Evolutionary conservation across 371 early-diverging fungal species (phyloP).

Genomic region (Cokeromyces recurvatus): DNA sequence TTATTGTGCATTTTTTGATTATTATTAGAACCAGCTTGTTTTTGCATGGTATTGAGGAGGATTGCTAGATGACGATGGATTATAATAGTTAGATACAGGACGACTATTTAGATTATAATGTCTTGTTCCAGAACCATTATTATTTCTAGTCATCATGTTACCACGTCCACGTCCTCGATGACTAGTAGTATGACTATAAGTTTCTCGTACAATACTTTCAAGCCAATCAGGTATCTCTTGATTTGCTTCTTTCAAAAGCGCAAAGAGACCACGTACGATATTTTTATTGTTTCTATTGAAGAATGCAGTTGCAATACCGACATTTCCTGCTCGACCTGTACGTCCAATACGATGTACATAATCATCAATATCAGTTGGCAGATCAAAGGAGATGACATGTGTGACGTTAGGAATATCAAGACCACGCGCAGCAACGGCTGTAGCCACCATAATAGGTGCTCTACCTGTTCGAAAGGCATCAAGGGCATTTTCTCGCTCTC

Average conservation of each 20-base stretch:
- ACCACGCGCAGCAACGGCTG: conserved; percentile 99
- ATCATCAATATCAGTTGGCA: conserved; percentile 89
- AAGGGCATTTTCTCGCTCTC: conserved; percentile 91
- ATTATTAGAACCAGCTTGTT: conserved; percentile 69
- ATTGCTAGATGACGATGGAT: background rate
- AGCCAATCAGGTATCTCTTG: conserved; percentile 66
- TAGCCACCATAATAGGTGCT: conserved; percentile 95
- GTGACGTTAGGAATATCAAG: conserved; percentile 88
- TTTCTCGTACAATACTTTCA: conserved; percentile 74
- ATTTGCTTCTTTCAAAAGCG: conserved; percentile 62
- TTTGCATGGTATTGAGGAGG: conserved; percentile 36
- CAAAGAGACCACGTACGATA: conserved; percentile 68
- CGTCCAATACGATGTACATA: conserved; percentile 91
- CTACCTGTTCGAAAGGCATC: conserved; percentile 81
- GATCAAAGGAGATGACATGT: conserved; percentile 90
- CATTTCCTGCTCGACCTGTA: conserved; percentile 97
- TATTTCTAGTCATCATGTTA: conserved; percentile 83
- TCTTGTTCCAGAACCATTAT: conserved; percentile 56
- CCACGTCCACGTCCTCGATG: conserved; percentile 95
- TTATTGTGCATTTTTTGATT: no score
- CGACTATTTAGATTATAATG: conserved; percentile 40
- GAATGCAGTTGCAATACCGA: conserved; percentile 94
- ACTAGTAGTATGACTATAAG: conserved; percentile 93
- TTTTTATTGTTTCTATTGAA: conserved; percentile 90
- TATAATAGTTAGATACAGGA: conserved; percentile 10